These are phyloP conservation scores for Aspergillus fumigatus DNA, from an alignment of 2,329 filamentous ascomycete species.

Conservation along the genomic window DNA sequence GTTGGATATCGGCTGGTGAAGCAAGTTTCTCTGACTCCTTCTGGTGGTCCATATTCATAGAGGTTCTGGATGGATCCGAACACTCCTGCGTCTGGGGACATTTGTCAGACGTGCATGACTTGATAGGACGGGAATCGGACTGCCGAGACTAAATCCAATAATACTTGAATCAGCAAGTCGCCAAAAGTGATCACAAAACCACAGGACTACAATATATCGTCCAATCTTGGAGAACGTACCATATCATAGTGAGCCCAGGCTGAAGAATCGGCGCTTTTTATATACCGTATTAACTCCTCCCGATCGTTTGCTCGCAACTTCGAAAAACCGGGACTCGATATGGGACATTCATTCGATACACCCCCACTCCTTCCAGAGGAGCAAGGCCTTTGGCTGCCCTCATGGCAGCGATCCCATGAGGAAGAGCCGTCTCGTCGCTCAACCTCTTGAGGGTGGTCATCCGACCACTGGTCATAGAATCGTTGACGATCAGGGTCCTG, in stretches of 20 bases:
- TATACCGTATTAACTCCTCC: constrained; percentile 73
- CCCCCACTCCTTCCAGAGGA: constrained; percentile 12
- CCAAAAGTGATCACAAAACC: not conserved
- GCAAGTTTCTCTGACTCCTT: constrained; percentile 41
- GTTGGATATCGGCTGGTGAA: constrained; percentile 64
- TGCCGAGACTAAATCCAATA: not conserved
- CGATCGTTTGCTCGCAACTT: constrained; percentile 49
- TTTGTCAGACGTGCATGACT: constrained; percentile 7
- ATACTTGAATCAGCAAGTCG: not conserved
- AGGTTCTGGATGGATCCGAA: constrained; percentile 11
- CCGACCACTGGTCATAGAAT: constrained; percentile 23
- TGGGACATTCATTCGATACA: constrained; percentile 9
- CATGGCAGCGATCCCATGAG: constrained; percentile 12
- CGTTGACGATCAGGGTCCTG: constrained; percentile 31
- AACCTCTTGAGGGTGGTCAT: constrained; percentile 15
- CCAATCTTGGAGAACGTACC: constrained; percentile 42
- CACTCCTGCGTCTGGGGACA: constrained; percentile 15
- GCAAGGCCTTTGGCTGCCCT: constrained; percentile 3
- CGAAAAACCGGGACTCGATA: constrained; percentile 13
- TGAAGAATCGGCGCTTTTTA: constrained; percentile 75
- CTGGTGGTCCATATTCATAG: constrained; percentile 20
- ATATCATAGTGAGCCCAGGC: constrained; percentile 65
- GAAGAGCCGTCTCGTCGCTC: constrained; percentile 3
- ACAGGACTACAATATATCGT: not conserved
- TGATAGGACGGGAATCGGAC: not conserved